Evolutionary conservation across 2,329 filamentous ascomycete genomes (phyloP).

Genomic region (Didymella keratinophila): DNA sequence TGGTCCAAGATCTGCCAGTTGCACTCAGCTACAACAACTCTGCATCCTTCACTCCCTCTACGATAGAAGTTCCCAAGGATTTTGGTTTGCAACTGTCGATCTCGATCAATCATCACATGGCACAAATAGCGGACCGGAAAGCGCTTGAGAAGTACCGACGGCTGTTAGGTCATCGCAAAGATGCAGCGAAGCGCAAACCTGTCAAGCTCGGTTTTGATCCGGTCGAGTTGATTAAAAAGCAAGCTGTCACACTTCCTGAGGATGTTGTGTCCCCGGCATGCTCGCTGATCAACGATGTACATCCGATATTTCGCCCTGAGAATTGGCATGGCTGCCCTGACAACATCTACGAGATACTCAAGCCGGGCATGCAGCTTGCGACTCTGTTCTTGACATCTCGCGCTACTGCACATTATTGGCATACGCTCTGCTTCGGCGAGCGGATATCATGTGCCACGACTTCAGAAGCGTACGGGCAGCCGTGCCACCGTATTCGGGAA

Average conservation of each 20-base stretch:
- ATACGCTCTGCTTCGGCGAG: conserved; percentile 50
- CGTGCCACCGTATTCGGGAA: conserved; percentile 46
- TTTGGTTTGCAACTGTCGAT: conserved; percentile 50
- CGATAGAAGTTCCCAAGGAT: conserved; percentile 49
- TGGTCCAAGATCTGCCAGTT: conserved; percentile 47
- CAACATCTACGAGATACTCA: conserved; percentile 49
- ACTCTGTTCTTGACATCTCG: conserved; percentile 46
- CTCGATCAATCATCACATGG: conserved; percentile 51
- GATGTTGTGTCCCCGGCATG: conserved; percentile 28
- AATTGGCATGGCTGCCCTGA: conserved; percentile 52
- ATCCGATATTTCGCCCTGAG: conserved; percentile 48
- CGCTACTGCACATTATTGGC: conserved; percentile 50
- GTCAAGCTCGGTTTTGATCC: conserved; percentile 51
- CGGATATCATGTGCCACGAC: conserved; percentile 42
- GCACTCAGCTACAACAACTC: conserved; percentile 47
- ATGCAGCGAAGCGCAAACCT: conserved; percentile 41
- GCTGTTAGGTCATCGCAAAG: conserved; percentile 48
- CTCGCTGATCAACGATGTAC: conserved; percentile 48
- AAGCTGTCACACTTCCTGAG: conserved; percentile 47
- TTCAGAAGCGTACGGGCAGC: conserved; percentile 43
- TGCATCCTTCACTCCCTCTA: conserved; percentile 48
- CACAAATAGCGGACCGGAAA: conserved; percentile 49
- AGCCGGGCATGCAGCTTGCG: conserved; percentile 47
- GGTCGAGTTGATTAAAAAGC: conserved; percentile 50
- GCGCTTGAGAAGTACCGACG: conserved; percentile 49